Base-by-base conservation (phyloP, 2,329 filamentous ascomycete genomes). In the Akanthomyces lecanii region DNA sequence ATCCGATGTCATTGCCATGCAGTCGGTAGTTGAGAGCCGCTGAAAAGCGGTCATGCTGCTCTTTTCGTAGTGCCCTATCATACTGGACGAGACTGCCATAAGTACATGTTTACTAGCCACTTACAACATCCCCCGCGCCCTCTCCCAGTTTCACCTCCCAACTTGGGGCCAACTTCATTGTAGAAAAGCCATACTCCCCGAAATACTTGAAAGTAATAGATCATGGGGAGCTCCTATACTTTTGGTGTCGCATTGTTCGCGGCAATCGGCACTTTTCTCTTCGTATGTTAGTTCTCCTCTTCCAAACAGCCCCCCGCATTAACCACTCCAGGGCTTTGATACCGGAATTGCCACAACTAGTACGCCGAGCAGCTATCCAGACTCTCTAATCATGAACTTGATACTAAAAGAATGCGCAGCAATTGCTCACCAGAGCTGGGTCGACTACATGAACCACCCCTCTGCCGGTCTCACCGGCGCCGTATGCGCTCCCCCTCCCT, bases 271-370 rank as follows among this genome's bases (percentile, higher is more conserved):
- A 85, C 83, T 0, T 85, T 85, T 70, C 75, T 85, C 61, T 86
- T 84, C 70, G 81, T 82, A 76, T 48, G 81, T 71, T 7, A 21
- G 25, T 28, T 12, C 33, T 16, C 28, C 52, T 23, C 52, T 7
- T 30, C 40, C 5, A 18, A 21, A 42, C 65, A 30, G 21, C 44
- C 65, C 23, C 21, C 21, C 44, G 33, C 53, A 53, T 59, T 42
- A 38, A 63, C 62, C 5, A 23, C 7, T 3, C 3, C 28, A 83
- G 81, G 83, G 83, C 3, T 85, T 85, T 64, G 84, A 85, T 69
- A 85, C 83, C 0, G 83, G 83, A 33, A 85, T 85, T 62, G 83
- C 82, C 5, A 86, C 83, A 14, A 85, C 83, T 18, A 85, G 78
- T 81, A 64, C 72, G 76, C 73, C 21, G 28, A 16, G 18, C n/a